Base-by-base conservation (phyloP, 257 asterid genomes). In the Misopates orontium region DNA sequence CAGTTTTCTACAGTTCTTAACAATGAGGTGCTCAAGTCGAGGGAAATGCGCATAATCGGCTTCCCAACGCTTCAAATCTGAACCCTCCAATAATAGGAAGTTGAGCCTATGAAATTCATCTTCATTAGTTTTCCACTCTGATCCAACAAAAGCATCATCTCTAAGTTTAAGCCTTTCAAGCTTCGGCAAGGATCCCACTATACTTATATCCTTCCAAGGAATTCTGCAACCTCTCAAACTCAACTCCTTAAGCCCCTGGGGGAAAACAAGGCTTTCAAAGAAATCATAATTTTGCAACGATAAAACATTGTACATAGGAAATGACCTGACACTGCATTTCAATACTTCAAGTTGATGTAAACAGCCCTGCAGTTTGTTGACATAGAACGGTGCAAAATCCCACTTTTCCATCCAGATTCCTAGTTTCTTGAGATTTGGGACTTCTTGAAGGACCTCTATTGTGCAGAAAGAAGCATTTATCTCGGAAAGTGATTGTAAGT, bases 271-370 rank as follows among this genome's bases (percentile, higher is more conserved):
- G 19, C 51, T 20, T 8, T 5, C n/a, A 5, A 51, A 69, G 28
- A 62, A 6, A 42, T 1, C 39, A 39, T 19, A n/a, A n/a, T 19
- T 21, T 1, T 40, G 39, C 32, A 48, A 19, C 1, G 32, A 19
- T 13, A 52, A 52, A 19, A 12, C 16, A 10, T 11, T 52, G 14
- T 5, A 10, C 10, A 8, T 5, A 31, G 19, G 50, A 57, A 60
- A 49, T 5, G 22, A 62, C 16, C 14, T 44, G 17, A 51, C 57
- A 16, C 51, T 44, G 12, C 71, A 70, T 31, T 70, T 67, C 54
- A 75, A 55, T 4, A 59, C 51, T 57, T 75, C 74, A 17, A 71
- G 79, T 32, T 69, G 50, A 1, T 71, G 32, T 21, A 71, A 58
- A 52, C 24, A 20, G 28, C 16, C n/a, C n/a, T n/a, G 41, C 14